phyloP scores from a whole-genome alignment of 1,139 yeast species.

The Blastobotrys proliferans region DNA sequence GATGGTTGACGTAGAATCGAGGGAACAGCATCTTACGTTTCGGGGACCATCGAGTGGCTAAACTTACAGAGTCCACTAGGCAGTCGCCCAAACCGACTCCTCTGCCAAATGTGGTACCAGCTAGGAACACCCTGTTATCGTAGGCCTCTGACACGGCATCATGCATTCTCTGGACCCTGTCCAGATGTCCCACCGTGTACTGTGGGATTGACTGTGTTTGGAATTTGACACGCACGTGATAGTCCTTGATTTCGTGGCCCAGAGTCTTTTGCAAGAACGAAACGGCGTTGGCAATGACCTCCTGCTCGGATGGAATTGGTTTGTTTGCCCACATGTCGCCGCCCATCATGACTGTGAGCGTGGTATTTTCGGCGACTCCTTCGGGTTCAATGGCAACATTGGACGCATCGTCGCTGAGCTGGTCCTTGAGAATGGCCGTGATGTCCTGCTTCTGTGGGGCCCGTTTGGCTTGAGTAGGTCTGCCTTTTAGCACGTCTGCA shows the following conservation, averaged over 20 bases:
- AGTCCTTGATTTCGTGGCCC: slow-evolving; percentile 40
- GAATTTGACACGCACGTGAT: slow-evolving; percentile 34
- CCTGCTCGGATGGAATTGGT: slow-evolving; percentile 27
- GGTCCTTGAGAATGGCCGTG: neutral
- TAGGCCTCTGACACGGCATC: slow-evolving; percentile 37
- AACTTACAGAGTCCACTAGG: slow-evolving; percentile 57
- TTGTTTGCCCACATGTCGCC: slow-evolving; percentile 56
- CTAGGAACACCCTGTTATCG: slow-evolving; percentile 49
- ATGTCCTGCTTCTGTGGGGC: neutral
- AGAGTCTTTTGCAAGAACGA: slow-evolving; percentile 49
- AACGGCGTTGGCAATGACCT: slow-evolving; percentile 44
- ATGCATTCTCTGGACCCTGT: slow-evolving; percentile 41
- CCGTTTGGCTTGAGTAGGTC: neutral
- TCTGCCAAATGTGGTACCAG: slow-evolving; percentile 79
- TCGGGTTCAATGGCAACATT: neutral
- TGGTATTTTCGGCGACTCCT: slow-evolving; percentile 37
- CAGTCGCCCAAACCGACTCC: slow-evolving; percentile 93
- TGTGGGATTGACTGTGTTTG: slow-evolving; percentile 71
- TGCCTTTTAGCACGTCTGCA: slow-evolving; percentile 3
- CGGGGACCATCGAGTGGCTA: slow-evolving; percentile 42
- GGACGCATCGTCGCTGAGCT: slow-evolving; percentile 1
- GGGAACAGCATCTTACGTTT: slow-evolving; percentile 33
- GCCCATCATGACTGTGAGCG: slow-evolving; percentile 86
- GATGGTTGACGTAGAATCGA: slow-evolving; percentile 27
- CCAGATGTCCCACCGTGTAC: slow-evolving; percentile 67